Evolutionary conservation across 2,329 filamentous ascomycete genomes (phyloP), one percentile per base, ranked within the genome.

Genomic region (Teratosphaeria epicoccoides): DNA sequence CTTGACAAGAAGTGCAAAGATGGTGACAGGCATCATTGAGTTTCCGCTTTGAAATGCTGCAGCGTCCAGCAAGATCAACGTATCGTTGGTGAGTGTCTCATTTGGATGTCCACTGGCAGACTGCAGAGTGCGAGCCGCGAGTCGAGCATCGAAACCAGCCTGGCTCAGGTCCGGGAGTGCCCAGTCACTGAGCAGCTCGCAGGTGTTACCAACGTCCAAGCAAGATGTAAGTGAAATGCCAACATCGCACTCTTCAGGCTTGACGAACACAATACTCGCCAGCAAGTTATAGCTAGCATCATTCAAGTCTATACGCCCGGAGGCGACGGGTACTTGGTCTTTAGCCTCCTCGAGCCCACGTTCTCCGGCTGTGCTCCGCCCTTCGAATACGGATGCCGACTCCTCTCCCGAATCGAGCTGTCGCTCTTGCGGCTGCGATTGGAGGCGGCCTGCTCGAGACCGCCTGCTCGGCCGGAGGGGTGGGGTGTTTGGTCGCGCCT

Each of bases 1-100:
- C 3, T 56, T 55, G 29, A 53, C 51, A 5, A 60, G 14, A 9
- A 62, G 47, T 5, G 57, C 58, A 24, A 61, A 22, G 14, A 64
- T 52, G 4, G 52, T 48, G 10, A 61, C 43, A 5, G 55, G 55
- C 7, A 28, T 22, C 5, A 43, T 17, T 1, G 46, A 28, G 9
- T 56, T 23, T 25, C 50, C 48, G 10, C 53, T 37, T 12, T 57
- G 24, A 24, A 49, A 44, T 10, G 53, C 55, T 1, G 59, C 58
- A 17, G 52, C 43, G 17, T 59, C 55, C 44, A 61, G 53, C 22
- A 61, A 51, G 12, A 58, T 24, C 10, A 62, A 44, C 22, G 33
- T 46, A 33, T 53, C 52, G 7, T n/a, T 17, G 20, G 14, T 40
- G n/a, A 17, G 25, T 53, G 17, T 47, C 24, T n/a, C 47, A 61